Evolutionary conservation across 495 filamentous ascomycete species (phyloP), one percentile per base, ranked within the genome.

Genomic region (Pyrenula aspistea): DNA sequence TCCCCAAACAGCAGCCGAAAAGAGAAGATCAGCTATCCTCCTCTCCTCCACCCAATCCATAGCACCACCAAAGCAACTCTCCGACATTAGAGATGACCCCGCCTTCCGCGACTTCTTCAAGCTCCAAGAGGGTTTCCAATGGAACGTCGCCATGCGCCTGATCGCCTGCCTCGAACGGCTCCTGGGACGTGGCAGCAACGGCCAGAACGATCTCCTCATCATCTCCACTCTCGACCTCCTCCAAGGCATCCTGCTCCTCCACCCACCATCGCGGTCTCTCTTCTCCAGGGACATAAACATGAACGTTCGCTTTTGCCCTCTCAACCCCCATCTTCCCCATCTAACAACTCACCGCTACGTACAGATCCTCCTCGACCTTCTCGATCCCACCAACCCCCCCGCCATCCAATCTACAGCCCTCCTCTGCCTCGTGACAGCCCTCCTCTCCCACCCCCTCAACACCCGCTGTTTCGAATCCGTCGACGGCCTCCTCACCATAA

Each of bases 31-130:
- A 2, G 62, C 71, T 19, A 57, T 73, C 55, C 59, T 67, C 19
- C 63, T 65, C 49, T 66, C 63, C 54, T 55, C 58, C 57, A 24
- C 22, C 52, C 21, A 49, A 19, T 62, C 67, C 51, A 58, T 69
- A 50, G 75, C 75, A 10, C 68, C 72, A 23, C 71, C 78, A n/a
- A 91, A 92, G 70, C 74, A 75, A 21, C 74, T 95, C 51, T 72
- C 71, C 42, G 82, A 88, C 53, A 70, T 96, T 61, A 76, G 77
- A 56, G 82, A 86, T 61, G 93, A 98, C 68, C 90, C 87, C 23
- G 93, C 92, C 10, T 98, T 96, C 65, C 76, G 88, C 54, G 93
- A 97, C 67, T 98, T 97, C 72, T 95, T 95, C 75, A 89, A 95
- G 64, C 67, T 97, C 54, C 93, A 98, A 68, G 92, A 95, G 63